Conservation (phyloP, 1,284 basidiomycete species). For the Coniferiporia weirii region DNA sequence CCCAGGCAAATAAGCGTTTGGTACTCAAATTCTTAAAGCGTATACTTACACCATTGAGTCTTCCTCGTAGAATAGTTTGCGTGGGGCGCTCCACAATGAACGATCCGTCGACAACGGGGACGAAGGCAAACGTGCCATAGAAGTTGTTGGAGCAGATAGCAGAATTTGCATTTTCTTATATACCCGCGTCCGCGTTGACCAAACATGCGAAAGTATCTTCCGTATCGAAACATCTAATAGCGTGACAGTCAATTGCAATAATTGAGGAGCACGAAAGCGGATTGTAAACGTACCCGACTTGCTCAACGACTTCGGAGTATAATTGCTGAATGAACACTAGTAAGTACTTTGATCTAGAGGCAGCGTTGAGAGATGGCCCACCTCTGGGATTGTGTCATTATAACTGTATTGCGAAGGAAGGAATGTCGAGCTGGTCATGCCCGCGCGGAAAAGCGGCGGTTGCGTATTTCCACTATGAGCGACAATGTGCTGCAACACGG, state of each 20-base stretch:
- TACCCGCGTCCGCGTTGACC: constrained; percentile 26
- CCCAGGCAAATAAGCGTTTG: constrained; percentile 6
- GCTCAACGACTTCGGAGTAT: not conserved
- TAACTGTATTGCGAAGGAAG: constrained; percentile 21
- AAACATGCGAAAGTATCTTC: constrained; percentile 33
- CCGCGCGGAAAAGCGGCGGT: constrained; percentile 20
- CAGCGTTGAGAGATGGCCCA: not conserved
- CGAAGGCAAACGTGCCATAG: constrained; percentile 37
- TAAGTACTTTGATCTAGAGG: not conserved
- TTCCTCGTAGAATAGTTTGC: constrained; percentile 26
- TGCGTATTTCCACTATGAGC: constrained; percentile 20
- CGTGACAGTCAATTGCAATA: too few species aligned
- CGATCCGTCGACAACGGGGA: constrained; percentile 41
- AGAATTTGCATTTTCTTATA: constrained; percentile 32
- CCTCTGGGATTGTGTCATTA: constrained; percentile 20
- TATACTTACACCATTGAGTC: constrained; percentile 16
- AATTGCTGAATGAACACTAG: not conserved
- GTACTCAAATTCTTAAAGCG: not conserved
- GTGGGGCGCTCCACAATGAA: constrained; percentile 41
- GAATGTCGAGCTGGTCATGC: constrained; percentile 20
- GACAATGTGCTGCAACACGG: constrained; percentile 21
- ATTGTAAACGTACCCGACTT: constrained; percentile 1
- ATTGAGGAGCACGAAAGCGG: not conserved
- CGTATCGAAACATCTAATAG: constrained; percentile 31
- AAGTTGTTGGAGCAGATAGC: constrained; percentile 32